These are phyloP conservation scores for Penicillium parvum DNA, from an alignment of 495 filamentous ascomycete genomes.

Conservation along the genomic window DNA sequence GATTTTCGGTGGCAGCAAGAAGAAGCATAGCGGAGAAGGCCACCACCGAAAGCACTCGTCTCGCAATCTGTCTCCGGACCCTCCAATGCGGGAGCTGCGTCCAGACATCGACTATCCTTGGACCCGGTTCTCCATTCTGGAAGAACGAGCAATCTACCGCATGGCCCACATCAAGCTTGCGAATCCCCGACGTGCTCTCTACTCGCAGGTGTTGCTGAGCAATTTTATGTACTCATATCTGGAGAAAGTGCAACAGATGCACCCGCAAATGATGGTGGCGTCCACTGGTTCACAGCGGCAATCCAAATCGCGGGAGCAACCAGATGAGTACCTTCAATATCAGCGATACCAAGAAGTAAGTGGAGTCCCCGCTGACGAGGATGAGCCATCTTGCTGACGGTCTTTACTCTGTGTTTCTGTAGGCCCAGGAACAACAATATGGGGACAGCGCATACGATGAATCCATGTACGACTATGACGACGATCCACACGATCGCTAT, in stretches of 20 bases:
- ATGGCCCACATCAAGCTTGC: conserved; percentile 99
- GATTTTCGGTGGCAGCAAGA: conserved; percentile 81
- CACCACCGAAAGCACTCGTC: conserved; percentile 69
- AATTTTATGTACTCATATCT: conserved; percentile 99
- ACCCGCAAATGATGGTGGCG: conserved; percentile 81
- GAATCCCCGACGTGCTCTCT: conserved; percentile 85
- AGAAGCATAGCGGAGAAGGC: conserved; percentile 63
- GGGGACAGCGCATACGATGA: conserved; percentile 53
- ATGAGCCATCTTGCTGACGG: conserved; percentile 4
- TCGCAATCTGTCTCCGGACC: conserved; percentile 77
- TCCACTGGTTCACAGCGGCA: conserved; percentile 53
- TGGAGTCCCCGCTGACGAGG: not conserved
- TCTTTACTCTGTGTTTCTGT: conserved; percentile 1
- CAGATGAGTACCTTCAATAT: conserved; percentile 58
- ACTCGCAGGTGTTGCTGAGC: conserved; percentile 94
- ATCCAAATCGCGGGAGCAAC: conserved; percentile 61
- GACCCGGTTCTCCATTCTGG: conserved; percentile 91
- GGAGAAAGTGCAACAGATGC: conserved; percentile 97
- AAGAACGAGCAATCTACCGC: conserved; percentile 95
- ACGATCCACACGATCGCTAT: conserved; percentile 47
- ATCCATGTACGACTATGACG: conserved; percentile 56
- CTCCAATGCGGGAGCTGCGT: conserved; percentile 61
- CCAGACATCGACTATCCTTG: conserved; percentile 92
- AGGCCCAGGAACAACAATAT: conserved; percentile 52
- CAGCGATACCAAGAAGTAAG: conserved; percentile 64